Evolutionary conservation across 1,139 yeast genomes (phyloP), one percentile per base, ranked within the genome.

Genomic region (Taphrina communis): DNA sequence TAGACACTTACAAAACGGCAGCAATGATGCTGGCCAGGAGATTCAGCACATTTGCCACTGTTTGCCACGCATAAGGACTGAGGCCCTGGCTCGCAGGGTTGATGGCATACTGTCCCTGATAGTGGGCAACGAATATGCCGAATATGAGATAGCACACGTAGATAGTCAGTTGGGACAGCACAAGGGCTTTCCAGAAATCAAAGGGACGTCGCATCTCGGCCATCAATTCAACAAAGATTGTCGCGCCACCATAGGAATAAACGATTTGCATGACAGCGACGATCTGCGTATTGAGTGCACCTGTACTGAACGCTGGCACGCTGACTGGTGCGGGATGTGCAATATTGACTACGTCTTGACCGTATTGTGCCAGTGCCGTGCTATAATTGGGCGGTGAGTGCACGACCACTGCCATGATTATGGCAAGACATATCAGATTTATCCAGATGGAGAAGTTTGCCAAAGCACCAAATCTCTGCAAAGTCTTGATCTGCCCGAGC

Each of bases 181-280:
- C 74, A 80, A 82, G 80, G 56, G 83, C 84, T 74, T 81, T 80
- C 80, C 82, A 78, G 76, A 82, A 82, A 72, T 82, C 84, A 77
- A 74, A 75, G 31, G 84, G 84, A 58, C 81, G 76, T 69, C 77
- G 77, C 82, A 82, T 79, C 74, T 82, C 84, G 7, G 83, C 80
- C 81, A 82, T 79, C 71, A 81, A 78, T 72, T 82, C 83, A 48
- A 79, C 76, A 74, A 81, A 82, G 70, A 82, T 79, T 72, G 81
- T 78, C 31, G 84, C 83, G 74, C 84, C 84, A 70, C 84, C 84
- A 76, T 80, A 82, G 5, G 84, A 80, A 71, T 79, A 82, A 44
- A 82, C 83, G 73, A 82, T 80, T 74, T 82, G 81, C 79, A 80
- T 81, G 73, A 80, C 75, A 60, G 80, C 84, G 66, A 74, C 73